Conservation (phyloP, 805 yeast species). For the Kodamaea lidongshanica region DNA sequence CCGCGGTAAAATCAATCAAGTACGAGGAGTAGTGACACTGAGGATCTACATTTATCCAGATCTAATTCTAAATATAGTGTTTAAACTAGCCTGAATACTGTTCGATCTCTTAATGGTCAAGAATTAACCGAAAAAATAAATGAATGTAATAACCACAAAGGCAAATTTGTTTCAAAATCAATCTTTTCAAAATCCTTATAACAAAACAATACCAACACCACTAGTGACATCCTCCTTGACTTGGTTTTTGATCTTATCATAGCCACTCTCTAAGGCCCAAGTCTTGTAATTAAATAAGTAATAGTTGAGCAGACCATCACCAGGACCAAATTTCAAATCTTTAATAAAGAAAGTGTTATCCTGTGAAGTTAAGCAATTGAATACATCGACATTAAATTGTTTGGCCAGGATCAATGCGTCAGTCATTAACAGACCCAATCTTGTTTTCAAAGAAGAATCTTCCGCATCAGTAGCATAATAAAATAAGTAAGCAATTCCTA, state of each 20-base stretch:
- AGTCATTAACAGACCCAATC: constrained; percentile 56
- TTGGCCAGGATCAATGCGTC: constrained; percentile 78
- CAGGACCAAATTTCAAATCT: constrained; percentile 81
- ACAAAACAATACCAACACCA: constrained; percentile 86
- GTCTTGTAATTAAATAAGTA: constrained; percentile 88
- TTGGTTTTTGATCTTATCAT: constrained; percentile 48
- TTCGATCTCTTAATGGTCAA: too few species aligned
- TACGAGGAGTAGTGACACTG: neutral
- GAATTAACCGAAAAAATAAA: constrained; percentile 1
- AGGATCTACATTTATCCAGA: too few species aligned
- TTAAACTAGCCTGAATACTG: too few species aligned
- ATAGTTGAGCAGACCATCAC: constrained; percentile 88
- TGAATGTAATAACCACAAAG: neutral
- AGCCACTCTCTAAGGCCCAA: constrained; percentile 76
- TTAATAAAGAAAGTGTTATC: constrained; percentile 83
- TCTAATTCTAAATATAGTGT: too few species aligned
- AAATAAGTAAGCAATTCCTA: constrained; percentile 83
- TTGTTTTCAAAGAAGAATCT: constrained; percentile 42
- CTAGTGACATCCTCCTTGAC: constrained; percentile 53
- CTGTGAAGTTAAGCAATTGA: constrained; percentile 87
- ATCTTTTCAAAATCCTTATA: constrained; percentile 30
- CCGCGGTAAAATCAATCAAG: constrained; percentile 1
- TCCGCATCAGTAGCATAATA: constrained; percentile 77
- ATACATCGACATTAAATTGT: constrained; percentile 69
- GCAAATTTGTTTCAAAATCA: neutral